Base-by-base conservation (phyloP, 2,329 filamentous ascomycete species). In the Botrytis pseudocinerea region DNA sequence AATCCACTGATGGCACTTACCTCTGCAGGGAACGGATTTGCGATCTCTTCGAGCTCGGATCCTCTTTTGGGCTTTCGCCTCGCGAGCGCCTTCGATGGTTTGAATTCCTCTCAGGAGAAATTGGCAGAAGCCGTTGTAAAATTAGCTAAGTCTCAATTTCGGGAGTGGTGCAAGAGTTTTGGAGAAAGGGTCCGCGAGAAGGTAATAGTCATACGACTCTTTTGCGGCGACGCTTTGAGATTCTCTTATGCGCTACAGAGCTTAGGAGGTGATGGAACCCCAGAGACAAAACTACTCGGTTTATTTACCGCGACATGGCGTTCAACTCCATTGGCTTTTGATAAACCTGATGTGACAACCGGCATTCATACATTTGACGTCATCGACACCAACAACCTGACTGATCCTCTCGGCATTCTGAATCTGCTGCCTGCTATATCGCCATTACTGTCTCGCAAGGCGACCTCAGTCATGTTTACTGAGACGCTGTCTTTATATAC, bases 311-410 rank as follows among this genome's bases (percentile, higher is more conserved):
- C 44, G 2, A 32, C 59, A 22, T 70, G 69, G 69, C 46, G n/a
- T 63, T 40, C 57, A 28, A 63, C 42, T 25, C 57, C 44, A 20
- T 18, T 70, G 9, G 9, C 20, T 25, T 9, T 70, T 4, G n/a
- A 63, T 5, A 12, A 22, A 20, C 4, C n/a, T 18, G 57, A 54
- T 51, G 22, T 9, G 1, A n/a, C 28, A 48, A 62, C 38, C 5
- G 66, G 32, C 6, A 35, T 59, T 18, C n/a, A 18, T 32, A 8
- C n/a, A 8, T 70, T 70, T 48, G 57, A 70, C 18, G 22, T 70
- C 8, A 76, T 76, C 25, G 74, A 76, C 57, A 74, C 75, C 4
- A 75, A 73, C 4, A 75, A 75, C 28, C 46, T 76, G 16, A 40
- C 68, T 20, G 75, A 76, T 54, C 69, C 72, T 22, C 22, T 74